Conservation (phyloP, 129 eudicot genomes). For the Artemisia tridentata region DNA sequence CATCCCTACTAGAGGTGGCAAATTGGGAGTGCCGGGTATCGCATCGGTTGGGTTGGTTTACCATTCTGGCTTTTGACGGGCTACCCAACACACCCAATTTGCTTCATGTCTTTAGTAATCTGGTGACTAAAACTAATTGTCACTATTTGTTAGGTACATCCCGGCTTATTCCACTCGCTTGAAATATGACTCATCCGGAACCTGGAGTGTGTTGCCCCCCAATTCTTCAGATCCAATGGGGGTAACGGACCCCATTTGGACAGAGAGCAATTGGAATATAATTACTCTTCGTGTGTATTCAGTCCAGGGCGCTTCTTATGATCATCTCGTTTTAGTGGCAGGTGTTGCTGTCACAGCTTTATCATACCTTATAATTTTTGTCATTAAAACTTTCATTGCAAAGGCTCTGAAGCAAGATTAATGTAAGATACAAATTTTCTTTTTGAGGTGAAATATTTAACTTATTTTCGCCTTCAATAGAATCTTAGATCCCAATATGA, state of each 20-base stretch:
- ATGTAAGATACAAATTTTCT: conserved; percentile 17
- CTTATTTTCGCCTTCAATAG: neutral
- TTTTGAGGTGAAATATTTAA: conserved; percentile 2
- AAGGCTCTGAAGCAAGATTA: conserved; percentile 84
- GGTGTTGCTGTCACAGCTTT: conserved; percentile 64
- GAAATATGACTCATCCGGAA: conserved; percentile 52
- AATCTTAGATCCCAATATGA: conserved; percentile 8
- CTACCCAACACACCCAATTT: no score
- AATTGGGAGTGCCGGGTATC: neutral
- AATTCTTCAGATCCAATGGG: conserved; percentile 71
- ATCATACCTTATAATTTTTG: conserved; percentile 47
- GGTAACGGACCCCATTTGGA: conserved; percentile 71
- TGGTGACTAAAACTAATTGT: conserved; percentile 14
- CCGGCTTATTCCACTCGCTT: conserved; percentile 94
- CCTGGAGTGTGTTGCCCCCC: conserved; percentile 67
- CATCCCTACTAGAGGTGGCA: conserved; percentile 3
- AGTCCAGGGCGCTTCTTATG: conserved; percentile 55
- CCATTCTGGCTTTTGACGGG: no score
- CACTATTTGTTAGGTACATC: conserved; percentile 54
- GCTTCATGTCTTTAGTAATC: neutral
- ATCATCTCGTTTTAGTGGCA: conserved; percentile 48
- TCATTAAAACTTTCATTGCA: conserved; percentile 52
- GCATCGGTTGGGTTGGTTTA: neutral
- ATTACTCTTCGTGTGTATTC: conserved; percentile 64
- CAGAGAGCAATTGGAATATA: conserved; percentile 89